These are phyloP conservation scores for Schoenoplectus tabernaemontani DNA, from an alignment of 202 grass and related monocot species.

Conservation along the genomic window DNA sequence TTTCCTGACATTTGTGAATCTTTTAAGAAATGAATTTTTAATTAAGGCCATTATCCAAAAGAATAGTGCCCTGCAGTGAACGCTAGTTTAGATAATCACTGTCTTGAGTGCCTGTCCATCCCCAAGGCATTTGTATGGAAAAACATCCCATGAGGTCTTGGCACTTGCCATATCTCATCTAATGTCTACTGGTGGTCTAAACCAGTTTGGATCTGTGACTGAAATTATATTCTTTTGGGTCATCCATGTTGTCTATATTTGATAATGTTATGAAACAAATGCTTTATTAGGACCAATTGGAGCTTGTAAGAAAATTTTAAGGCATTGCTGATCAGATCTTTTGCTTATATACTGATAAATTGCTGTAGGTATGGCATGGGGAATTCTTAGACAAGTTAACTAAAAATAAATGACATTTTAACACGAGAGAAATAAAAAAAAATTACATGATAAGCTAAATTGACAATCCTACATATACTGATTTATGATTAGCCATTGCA, in stretches of 20 bases:
- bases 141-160: background rate
- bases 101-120: too few relatives aligned
- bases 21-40: background rate
- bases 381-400: background rate
- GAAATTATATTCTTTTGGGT: background rate
- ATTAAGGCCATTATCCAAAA: background rate
- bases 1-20: background rate
- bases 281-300: too few relatives aligned
- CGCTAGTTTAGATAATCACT: too few relatives aligned
- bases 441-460: background rate
- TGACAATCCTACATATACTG: background rate
- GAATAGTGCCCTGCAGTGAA: too few relatives aligned
- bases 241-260: background rate
- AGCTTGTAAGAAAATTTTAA: background rate
- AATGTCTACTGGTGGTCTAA: background rate
- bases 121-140: background rate
- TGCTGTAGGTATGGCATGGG: background rate
- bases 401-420: background rate
- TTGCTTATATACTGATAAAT: background rate
- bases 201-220: background rate
- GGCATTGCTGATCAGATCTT: background rate
- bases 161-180: background rate
- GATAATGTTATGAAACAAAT: background rate
- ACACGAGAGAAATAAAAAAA: background rate
- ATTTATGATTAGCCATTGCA: background rate